Conservation (phyloP, 2,329 filamentous ascomycete species). For the Fusarium succisae region DNA sequence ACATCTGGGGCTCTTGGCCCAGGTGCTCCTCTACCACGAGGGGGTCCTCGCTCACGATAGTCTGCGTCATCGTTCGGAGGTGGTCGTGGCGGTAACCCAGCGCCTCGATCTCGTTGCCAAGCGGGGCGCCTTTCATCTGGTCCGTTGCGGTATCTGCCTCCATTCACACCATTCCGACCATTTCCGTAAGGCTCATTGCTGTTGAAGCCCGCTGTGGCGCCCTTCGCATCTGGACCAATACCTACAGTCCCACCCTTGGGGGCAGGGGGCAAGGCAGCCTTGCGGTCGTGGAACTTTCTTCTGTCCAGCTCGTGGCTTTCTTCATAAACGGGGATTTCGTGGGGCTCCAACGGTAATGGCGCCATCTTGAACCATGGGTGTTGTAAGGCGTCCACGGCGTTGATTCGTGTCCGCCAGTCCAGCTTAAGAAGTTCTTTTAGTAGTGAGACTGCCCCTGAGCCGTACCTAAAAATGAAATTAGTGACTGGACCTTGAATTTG, state of each 20-base stretch:
- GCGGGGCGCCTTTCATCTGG: constrained; percentile 61
- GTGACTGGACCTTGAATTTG: neutral
- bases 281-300: constrained; percentile 87
- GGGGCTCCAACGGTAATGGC: constrained; percentile 81
- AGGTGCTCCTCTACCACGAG: constrained; percentile 46
- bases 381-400: constrained; percentile 91
- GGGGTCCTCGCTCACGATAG: constrained; percentile 50
- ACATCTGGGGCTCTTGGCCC: constrained; percentile 50
- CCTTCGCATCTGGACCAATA: constrained; percentile 67
- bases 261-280: constrained; percentile 84
- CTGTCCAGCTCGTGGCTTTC: constrained; percentile 97
- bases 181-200: constrained; percentile 60
- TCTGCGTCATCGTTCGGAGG: constrained; percentile 49
- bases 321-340: constrained; percentile 90
- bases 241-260: constrained; percentile 92
- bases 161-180: constrained; percentile 58
- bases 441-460: constrained; percentile 78
- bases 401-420: constrained; percentile 88
- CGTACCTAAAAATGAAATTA: constrained; percentile 59
- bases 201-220: constrained; percentile 58
- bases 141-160: constrained; percentile 54
- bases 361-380: constrained; percentile 88
- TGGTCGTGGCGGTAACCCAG: constrained; percentile 59
- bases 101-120: constrained; percentile 63
- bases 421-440: constrained; percentile 85